Evolutionary conservation across 129 eudicot genomes (phyloP).

Genomic region (Helianthus tuberosus): DNA sequence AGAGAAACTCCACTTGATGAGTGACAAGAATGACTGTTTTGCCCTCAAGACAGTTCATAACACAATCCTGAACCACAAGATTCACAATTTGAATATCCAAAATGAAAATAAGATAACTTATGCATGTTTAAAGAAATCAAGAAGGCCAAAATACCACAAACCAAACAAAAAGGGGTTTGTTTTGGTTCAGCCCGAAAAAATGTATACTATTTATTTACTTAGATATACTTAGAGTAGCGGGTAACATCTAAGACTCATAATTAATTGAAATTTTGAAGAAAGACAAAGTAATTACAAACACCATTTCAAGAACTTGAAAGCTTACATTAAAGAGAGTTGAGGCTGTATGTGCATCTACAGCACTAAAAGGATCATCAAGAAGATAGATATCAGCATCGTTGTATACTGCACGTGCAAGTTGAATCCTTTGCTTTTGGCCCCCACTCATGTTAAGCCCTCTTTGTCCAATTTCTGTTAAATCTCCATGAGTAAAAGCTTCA

Average conservation of each 20-base stretch:
- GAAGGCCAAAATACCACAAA: too few relatives aligned
- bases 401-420: slow-evolving; percentile 83
- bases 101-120: too few relatives aligned
- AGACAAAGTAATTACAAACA: too few relatives aligned
- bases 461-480: slow-evolving; percentile 80
- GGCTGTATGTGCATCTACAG: slow-evolving; percentile 92
- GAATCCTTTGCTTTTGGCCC: slow-evolving; percentile 92
- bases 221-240: too few relatives aligned
- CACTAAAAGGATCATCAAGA: slow-evolving; percentile 91
- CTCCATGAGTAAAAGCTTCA: slow-evolving; percentile 59
- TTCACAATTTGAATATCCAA: slow-evolving; percentile 1
- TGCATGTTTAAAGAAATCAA: too few relatives aligned
- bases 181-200: too few relatives aligned
- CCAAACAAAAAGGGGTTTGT: too few relatives aligned
- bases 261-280: too few relatives aligned
- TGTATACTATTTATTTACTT: too few relatives aligned
- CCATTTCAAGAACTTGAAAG: slow-evolving; percentile 16
- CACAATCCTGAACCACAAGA: slow-evolving; percentile 64
- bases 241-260: too few relatives aligned
- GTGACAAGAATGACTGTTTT: slow-evolving; percentile 82
- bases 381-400: slow-evolving; percentile 81
- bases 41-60: slow-evolving; percentile 54
- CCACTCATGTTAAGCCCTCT: slow-evolving; percentile 91
- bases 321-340: slow-evolving; percentile 69
- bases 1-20: slow-evolving; percentile 87